Evolutionary conservation across 2,329 filamentous ascomycete species (phyloP), one percentile per base, ranked within the genome.

Genomic region (Malbranchea cinnamomea): DNA sequence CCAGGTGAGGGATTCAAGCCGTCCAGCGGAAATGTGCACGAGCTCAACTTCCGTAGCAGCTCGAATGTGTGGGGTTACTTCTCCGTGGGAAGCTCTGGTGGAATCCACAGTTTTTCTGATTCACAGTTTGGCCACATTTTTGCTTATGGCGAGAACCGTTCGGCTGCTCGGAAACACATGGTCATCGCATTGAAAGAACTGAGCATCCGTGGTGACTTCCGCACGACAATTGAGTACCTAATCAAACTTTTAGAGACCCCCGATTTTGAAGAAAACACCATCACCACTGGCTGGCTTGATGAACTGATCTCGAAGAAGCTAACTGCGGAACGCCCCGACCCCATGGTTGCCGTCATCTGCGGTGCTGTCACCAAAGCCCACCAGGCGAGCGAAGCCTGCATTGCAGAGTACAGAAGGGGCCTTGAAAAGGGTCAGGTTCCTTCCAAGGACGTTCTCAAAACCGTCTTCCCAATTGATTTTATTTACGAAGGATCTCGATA

Each of bases 51-150:
- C 74, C 74, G 89, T 52, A 91, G 80, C 65, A 93, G 84, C 56
- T 95, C 89, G 40, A 98, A 98, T 45, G 89, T 95, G 33, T 98
- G 89, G 89, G 89, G 89, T 68, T 98, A 98, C 62, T 98, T 98
- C 74, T 98, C 89, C 31, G 89, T 98, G 56, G 82, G 85, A 63
- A 89, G 85, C 6, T 78, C 84, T 33, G 87, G 85, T 63, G 85
- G 85, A 59, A 98, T 98, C 42, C 89, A 98, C 72, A 94, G 83
- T 59, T 98, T 93, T 69, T 95, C 89, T 5, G 89, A 98, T 64
- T 91, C 81, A 50, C 89, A 98, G 53, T 98, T 98, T 47, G 89
- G 89, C 60, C 89, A 98, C 62, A 98, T 98, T 45, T 98, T 98
- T 57, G 91, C 89, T 30, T 98, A 95, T 47, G 89, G 89, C 37